Evolutionary conservation across 306 rosid genomes (phyloP), one percentile per base, ranked within the genome.

Genomic region (Gastrolobium villosum): DNA sequence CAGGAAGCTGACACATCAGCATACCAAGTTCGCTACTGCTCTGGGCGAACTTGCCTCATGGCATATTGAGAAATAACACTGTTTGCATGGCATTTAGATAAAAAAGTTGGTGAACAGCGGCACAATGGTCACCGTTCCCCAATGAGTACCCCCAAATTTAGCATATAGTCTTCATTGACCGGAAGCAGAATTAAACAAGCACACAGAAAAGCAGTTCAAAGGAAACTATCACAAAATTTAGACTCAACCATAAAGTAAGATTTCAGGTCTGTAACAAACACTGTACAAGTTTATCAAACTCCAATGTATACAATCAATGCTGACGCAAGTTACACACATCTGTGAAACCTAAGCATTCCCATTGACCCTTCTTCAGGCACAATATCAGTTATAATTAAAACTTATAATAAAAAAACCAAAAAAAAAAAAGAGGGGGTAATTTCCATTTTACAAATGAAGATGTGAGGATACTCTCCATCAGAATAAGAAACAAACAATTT

Each of bases 271-370:
- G 86, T 82, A 77, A 72, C 78, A 83, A 85, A 80, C 82, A 83
- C 79, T 88, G 87, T 88, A 85, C 87, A 77, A 80, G 56, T 77
- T 85, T 80, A 82, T 82, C 79, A 77, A 82, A 79, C 87, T 85
- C 73, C 49, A 78, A 82, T 40, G 86, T 80, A 83, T 81, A 85
- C 74, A 72, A 73, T 80, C 71, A 78, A 77, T 77, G 84, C 81
- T 83, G 87, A 85, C 86, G 81, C 67, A 37, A 79, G 63, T 60
- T 76, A 71, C 60, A 37, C 86, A 68, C 59, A 35, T 76, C 26
- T 73, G 61, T 69, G 20, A 20, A 41, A 75, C 78, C 72, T 37
- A 20, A 67, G 5, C 64, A 76, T 20, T 20, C 26, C 46, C 30
- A 37, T 37, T 3, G 31, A 11, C 67, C 65, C 41, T 32, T 10